Percentiles rank a stretch among this genome's conserved stretches.
Conservation (phyloP, 2,329 filamentous ascomycete genomes). For the Malbranchea cinnamomea region DNA sequence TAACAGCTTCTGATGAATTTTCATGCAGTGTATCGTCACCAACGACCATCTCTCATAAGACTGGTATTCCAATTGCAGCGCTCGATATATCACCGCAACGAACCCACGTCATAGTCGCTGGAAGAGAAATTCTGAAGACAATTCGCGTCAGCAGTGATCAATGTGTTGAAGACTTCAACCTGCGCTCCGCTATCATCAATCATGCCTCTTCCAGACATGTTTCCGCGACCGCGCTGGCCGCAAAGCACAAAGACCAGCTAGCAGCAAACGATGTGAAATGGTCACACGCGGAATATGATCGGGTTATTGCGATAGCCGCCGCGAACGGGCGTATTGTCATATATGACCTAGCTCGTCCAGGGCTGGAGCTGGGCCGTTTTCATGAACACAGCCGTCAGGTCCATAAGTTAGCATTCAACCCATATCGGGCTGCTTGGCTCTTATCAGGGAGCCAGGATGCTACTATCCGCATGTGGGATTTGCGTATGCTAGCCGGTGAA, state of each 20-base stretch:
- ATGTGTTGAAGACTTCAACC: slow-evolving; percentile 48
- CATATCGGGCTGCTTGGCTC: slow-evolving; percentile 43
- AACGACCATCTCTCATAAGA: slow-evolving; percentile 45
- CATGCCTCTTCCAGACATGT: slow-evolving; percentile 38
- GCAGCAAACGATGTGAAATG: slow-evolving; percentile 53
- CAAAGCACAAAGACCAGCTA: slow-evolving; percentile 42
- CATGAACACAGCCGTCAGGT: slow-evolving; percentile 52
- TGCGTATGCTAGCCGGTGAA: slow-evolving; percentile 37
- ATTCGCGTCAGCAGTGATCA: slow-evolving; percentile 42
- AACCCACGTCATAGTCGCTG: slow-evolving; percentile 49
- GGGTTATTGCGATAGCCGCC: slow-evolving; percentile 48
- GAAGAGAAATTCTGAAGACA: slow-evolving; percentile 52
- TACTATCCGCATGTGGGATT: slow-evolving; percentile 49
- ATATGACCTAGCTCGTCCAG: slow-evolving; percentile 47
- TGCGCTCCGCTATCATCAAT: slow-evolving; percentile 45
- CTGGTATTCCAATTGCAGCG: slow-evolving; percentile 48
- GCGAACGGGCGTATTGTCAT: slow-evolving; percentile 50
- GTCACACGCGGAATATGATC: slow-evolving; percentile 47
- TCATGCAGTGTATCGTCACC: slow-evolving; percentile 31
- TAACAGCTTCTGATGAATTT: too few species aligned
- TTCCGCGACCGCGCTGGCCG: slow-evolving; percentile 26
- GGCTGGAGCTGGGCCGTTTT: slow-evolving; percentile 45
- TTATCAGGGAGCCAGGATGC: slow-evolving; percentile 52
- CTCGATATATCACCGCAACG: slow-evolving; percentile 48
- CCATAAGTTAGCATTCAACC: slow-evolving; percentile 50